A percentile compares a stretch with the other conserved stretches of the same genome.
phyloP scores from a whole-genome alignment of 1,284 basidiomycete species.

The Pseudozyma hubeiensis region DNA sequence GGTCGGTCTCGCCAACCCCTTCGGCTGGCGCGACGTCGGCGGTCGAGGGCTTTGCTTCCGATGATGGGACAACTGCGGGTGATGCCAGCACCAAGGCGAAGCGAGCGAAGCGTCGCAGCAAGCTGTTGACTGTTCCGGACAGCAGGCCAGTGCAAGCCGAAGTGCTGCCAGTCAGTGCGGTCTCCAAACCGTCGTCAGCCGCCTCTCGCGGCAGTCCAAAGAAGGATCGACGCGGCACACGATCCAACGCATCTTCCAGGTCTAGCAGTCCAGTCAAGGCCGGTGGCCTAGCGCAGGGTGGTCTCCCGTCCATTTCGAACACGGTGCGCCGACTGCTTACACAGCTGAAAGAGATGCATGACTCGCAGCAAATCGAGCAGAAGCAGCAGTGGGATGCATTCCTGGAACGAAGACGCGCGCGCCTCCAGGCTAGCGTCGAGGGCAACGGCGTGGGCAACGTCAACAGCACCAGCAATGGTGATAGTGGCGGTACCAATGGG shows the following conservation, averaged over 20 bases:
- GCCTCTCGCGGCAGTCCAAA: conserved; percentile 18
- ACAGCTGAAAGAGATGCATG: conserved; percentile 87
- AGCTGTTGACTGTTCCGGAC: conserved; percentile 56
- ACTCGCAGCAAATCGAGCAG: conserved; percentile 79
- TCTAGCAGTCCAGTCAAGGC: conserved; percentile 46
- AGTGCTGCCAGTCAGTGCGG: conserved; percentile 50
- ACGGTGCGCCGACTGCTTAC: conserved; percentile 81
- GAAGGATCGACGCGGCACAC: conserved; percentile 20
- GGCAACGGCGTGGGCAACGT: conserved; percentile 14
- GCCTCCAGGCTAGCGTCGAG: conserved; percentile 23
- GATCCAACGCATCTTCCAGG: conserved; percentile 37
- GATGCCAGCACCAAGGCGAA: conserved; percentile 26
- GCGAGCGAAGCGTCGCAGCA: conserved; percentile 27
- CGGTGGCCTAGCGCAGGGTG: conserved; percentile 1
- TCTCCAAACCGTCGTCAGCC: conserved; percentile 38
- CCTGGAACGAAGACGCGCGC: conserved; percentile 75
- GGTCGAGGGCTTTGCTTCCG: conserved; percentile 16
- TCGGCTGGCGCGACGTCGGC: conserved; percentile 23
- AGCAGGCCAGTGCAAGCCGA: conserved; percentile 66
- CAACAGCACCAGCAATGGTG: neutral
- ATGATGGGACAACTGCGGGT: conserved; percentile 18
- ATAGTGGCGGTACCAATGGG: conserved; percentile 1
- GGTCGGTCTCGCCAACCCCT: conserved; percentile 17
- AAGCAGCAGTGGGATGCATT: conserved; percentile 89
- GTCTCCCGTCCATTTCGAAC: conserved; percentile 72